Base-by-base conservation (phyloP, 768 basidiomycete genomes). In the Rhodotorula taiwanensis region DNA sequence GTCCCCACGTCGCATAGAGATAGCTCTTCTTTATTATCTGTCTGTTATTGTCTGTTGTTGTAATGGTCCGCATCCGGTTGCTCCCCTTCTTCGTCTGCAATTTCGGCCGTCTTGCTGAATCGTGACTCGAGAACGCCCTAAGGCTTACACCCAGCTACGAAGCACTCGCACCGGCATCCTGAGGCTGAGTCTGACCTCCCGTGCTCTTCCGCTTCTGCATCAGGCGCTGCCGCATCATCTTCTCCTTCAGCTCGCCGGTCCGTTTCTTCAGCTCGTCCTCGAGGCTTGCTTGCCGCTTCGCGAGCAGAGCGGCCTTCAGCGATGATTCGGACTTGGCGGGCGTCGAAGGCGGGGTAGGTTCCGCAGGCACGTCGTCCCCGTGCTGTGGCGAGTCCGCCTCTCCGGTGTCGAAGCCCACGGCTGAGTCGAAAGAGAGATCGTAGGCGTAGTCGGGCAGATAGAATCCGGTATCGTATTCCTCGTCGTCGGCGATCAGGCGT, bases 211-310 rank as follows among this genome's bases (percentile, higher is more conserved):
- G 51, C 51, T 39, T n/a, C 27, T 27, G n/a, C 18, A 42, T n/a
- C 27, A 53, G 41, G 39, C 27, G 30, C 52, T 42, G 52, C 28
- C 52, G 39, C 39, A 52, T 27, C 25, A 52, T 14, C 52, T 36
- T 39, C 39, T 52, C 52, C 52, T 52, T 52, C 16, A 52, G 52
- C 52, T 43, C 52, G 20, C 52, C 41, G 27, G 25, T 28, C 18
- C 41, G 39, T 49, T 52, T 52, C 62, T 54, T 51, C 34, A 58
- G 31, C 52, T 65, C 63, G 42, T 45, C 42, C 47, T 65, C 63
- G 49, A 65, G 57, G 1, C n/a, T 53, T 1, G 30, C 36, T 36
- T 65, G 54, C 30, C 63, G 52, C 43, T 60, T 65, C 27, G 44
- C 53, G 44, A 65, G 49, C 13, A 65, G 54, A 18, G 58, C 55